Conservation (phyloP, 108 stramenopile species). For the Chaetoceros tenuissimus region DNA sequence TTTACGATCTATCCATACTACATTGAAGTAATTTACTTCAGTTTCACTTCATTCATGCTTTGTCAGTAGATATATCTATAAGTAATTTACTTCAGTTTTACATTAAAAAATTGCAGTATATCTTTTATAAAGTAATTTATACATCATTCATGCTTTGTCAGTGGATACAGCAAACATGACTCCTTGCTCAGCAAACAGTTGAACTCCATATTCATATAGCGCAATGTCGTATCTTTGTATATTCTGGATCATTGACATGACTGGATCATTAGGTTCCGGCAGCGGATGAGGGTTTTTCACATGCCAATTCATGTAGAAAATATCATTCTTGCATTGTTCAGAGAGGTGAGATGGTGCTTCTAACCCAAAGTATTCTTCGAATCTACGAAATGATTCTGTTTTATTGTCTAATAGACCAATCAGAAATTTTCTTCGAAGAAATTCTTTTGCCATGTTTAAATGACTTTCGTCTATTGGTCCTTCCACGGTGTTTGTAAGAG, state of each 20-base stretch:
- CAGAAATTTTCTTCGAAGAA: conserved; percentile 30
- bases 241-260: conserved; percentile 5
- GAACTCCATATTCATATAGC: conserved; percentile 8
- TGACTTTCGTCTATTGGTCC: conserved; percentile 15
- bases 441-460: conserved; percentile 36
- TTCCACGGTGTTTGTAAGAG: conserved; percentile 6
- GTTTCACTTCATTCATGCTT: too few relatives aligned
- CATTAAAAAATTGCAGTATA: too few relatives aligned
- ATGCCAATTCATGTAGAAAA: too few relatives aligned
- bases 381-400: conserved; percentile 27
- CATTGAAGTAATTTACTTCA: too few relatives aligned
- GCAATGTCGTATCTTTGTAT: background rate
- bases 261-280: background rate
- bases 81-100: too few relatives aligned
- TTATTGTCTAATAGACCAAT: conserved; percentile 30
- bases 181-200: conserved; percentile 34
- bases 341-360: conserved; percentile 1
- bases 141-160: too few relatives aligned
- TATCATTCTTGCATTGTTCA: conserved; percentile 4
- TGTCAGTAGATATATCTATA: too few relatives aligned
- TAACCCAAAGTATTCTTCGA: conserved; percentile 24
- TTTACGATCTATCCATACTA: too few relatives aligned
- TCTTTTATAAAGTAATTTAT: too few relatives aligned
- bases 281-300: too few relatives aligned
- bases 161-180: too few relatives aligned